phyloP scores from a whole-genome alignment of 805 yeast species.

The Metschnikowia noctiluminum region DNA sequence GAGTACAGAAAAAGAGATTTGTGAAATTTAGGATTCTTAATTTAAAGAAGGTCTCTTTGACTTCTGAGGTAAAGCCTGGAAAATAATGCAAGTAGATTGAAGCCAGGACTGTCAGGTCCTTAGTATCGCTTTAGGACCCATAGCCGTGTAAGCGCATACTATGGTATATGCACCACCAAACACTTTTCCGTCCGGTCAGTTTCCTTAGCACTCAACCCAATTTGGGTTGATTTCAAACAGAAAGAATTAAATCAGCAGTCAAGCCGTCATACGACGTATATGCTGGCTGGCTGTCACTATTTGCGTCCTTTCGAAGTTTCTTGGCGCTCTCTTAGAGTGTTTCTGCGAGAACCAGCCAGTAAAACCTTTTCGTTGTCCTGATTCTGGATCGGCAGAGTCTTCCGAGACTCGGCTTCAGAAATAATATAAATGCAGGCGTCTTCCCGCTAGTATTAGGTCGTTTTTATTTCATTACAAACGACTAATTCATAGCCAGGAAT shows the following conservation, averaged over 20 bases:
- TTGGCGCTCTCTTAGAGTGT: no score
- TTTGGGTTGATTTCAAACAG: background rate
- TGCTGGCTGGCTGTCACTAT: background rate
- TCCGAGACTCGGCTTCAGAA: background rate
- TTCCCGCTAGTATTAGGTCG: background rate
- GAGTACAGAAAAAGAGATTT: no score
- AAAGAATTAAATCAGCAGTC: background rate
- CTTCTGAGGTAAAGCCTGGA: no score
- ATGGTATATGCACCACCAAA: background rate
- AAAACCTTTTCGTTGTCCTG: background rate
- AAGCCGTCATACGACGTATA: background rate
- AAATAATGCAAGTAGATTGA: no score
- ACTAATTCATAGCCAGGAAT: background rate
- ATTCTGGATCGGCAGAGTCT: background rate
- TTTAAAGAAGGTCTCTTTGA: no score
- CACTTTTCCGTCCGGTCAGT: background rate
- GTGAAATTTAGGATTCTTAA: no score
- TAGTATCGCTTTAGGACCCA: background rate
- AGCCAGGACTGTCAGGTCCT: background rate
- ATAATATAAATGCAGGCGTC: background rate
- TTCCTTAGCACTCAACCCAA: background rate
- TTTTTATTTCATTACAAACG: no score
- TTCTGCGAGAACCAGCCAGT: background rate
- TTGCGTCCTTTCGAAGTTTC: background rate
- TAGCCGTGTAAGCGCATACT: background rate